Evolutionary conservation across 768 basidiomycete genomes (phyloP).

Genomic region (Pleurotus citrinopileatus): DNA sequence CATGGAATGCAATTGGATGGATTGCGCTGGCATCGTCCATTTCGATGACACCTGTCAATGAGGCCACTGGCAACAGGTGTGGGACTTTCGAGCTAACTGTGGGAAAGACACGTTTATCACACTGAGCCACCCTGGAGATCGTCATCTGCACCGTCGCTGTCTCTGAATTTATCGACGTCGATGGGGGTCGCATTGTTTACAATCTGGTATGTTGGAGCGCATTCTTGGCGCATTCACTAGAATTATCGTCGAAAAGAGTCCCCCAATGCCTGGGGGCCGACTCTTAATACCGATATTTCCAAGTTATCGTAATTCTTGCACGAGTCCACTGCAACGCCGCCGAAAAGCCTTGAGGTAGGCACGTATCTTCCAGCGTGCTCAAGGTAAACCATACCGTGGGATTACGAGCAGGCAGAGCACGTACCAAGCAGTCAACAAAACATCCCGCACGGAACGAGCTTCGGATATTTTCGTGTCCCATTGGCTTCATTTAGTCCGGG

Average conservation of each 20-base stretch:
- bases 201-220: neutral
- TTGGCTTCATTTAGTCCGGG: no score
- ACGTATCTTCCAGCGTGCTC: neutral
- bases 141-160: neutral
- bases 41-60: slow-evolving; percentile 8
- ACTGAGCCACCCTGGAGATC: neutral
- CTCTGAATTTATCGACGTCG: neutral
- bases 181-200: neutral
- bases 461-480: no score
- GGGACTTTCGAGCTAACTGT: slow-evolving; percentile 4
- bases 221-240: neutral
- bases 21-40: slow-evolving; percentile 8
- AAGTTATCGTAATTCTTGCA: neutral
- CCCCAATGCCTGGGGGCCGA: neutral
- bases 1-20: slow-evolving; percentile 4
- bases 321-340: neutral
- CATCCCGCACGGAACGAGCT: no score
- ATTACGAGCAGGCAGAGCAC: neutral
- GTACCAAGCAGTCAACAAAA: no score
- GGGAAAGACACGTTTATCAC: slow-evolving; percentile 1
- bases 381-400: neutral
- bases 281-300: neutral
- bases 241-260: neutral
- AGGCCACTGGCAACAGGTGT: neutral
- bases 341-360: slow-evolving; percentile 1